Evolutionary conservation across 73 alveolate species (phyloP), one percentile per base, ranked within the genome.

Genomic region (Paraurostyla sp.): DNA sequence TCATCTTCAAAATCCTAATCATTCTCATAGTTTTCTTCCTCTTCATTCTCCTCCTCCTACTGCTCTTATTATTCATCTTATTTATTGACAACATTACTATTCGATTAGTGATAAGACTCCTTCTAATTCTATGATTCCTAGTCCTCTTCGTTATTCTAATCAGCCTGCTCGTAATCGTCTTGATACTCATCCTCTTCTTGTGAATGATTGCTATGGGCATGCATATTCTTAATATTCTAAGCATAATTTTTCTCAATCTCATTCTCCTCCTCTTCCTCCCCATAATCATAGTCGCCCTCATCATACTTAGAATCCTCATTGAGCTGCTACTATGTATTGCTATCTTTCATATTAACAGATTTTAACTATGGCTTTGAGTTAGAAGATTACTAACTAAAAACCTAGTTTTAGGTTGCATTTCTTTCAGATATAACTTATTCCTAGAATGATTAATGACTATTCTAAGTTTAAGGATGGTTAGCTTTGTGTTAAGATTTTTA

Each of bases 231-330:
- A 6, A 65, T 2, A 40, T 65, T 65, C 58, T 65, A 18, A 3
- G 9, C 82, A 65, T 35, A 65, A 18, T 65, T 15, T 38, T 38
- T 65, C 82, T 65, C 82, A 16, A 65, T 65, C 15, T 65, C 82
- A 65, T 65, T 65, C 9, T 65, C 40, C 25, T 65, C 32, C n/a
- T 65, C 35, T 3, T 65, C 82, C 6, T 59, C 76, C 22, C 32
- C 76, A 54, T 11, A 15, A 11, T 23, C 29, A 7, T 23, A 6
- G 13, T 54, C 13, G 22, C 22, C 22, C 9, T 20, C 22, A 11
- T 18, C 9, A 11, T 54, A 15, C 33, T 7, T 6, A 54, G 29
- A 7, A 11, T 22, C 9, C 71, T 38, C 82, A 38, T 22, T 65
- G 36, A 65, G 82, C 58, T 7, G 25, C 36, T 33, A 6, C 23